Percentiles rank a stretch among this genome's conserved stretches.
Conservation (phyloP, 2,329 filamentous ascomycete genomes). For the Coccinonectria pachysandricola region DNA sequence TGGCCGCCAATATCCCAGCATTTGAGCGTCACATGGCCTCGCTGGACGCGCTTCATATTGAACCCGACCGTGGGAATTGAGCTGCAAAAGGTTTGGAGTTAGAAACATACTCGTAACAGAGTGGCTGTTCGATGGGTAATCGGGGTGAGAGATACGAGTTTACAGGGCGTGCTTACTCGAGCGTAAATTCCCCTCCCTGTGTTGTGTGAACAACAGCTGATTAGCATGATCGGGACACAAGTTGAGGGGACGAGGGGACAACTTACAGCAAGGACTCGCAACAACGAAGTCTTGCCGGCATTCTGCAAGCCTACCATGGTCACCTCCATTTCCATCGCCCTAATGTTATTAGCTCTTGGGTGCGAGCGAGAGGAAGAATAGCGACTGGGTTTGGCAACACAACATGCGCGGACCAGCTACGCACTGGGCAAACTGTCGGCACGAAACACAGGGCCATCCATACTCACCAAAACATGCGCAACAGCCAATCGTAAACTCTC, state of each 20-base stretch:
- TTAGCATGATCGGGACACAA: constrained; percentile 9
- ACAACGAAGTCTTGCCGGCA: constrained; percentile 90
- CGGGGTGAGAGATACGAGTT: too few relatives aligned
- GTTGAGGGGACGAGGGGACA: constrained; percentile 2
- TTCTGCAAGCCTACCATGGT: constrained; percentile 98
- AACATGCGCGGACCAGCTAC: constrained; percentile 4
- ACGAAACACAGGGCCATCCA: constrained; percentile 4
- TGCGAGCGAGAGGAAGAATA: too few relatives aligned
- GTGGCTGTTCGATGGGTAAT: too few relatives aligned
- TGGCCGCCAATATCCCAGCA: constrained; percentile 99
- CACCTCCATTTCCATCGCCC: constrained; percentile 99
- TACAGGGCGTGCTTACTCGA: constrained; percentile 67
- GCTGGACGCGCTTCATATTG: constrained; percentile 97
- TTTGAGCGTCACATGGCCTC: constrained; percentile 95
- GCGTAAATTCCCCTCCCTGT: constrained; percentile 94
- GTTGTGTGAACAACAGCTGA: constrained; percentile 8
- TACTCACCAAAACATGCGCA: constrained; percentile 91
- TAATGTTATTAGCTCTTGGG: too few relatives aligned
- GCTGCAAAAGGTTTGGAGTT: constrained; percentile 46
- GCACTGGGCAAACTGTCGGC: constrained; percentile 4
- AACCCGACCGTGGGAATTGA: constrained; percentile 98
- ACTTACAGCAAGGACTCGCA: constrained; percentile 90
- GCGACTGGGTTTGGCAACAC: constrained; percentile 4
- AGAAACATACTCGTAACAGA: too few relatives aligned
- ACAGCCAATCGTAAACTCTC: constrained; percentile 94